Evolutionary conservation across 176 grass and related monocot genomes (phyloP), one percentile per base, ranked within the genome.

Genomic region (Avena insularis): DNA sequence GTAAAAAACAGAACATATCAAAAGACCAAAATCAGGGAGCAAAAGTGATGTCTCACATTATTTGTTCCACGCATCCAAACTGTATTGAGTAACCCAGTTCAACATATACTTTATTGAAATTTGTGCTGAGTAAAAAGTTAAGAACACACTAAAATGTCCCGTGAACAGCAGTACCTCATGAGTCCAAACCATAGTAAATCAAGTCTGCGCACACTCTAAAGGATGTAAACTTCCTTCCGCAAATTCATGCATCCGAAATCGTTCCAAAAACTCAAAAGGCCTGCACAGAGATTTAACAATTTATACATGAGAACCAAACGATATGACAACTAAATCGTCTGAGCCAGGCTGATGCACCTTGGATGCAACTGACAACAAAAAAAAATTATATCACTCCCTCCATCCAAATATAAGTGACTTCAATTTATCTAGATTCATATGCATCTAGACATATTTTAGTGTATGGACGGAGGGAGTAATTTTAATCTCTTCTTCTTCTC

Each of bases 131-230:
- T 43, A 75, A 47, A 4, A 12, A 59, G 56, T 19, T 33, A 31
- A 21, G 21, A 31, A 72, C 43, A 71, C n/a, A 46, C 6, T 14
- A 73, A 75, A 19, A 77, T 76, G 21, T 62, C 38, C 62, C 51
- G 49, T 16, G 21, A 77, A 85, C 19, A 63, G 29, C 12, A 46
- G 31, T 87, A 87, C 90, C 88, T 92, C 69, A 68, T 77, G 40
- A 57, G 45, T 58, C 51, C 36, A 25, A 79, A n/a, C 9, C 12
- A 71, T 17, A 83, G 54, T 47, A 48, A 35, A 88, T 98, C 83
- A 99, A 67, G 90, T 96, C 92, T 99, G 97, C 6, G 90, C 88
- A 86, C 97, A 96, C 64, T 94, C 97, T 51, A 96, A 94, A 90
- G 93, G 91, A 67, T 86, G 91, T 35, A 92, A 65, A 45, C 73